These are phyloP conservation scores for Chaetomidium leptoderma DNA, from an alignment of 495 filamentous ascomycete genomes.

Conservation along the genomic window DNA sequence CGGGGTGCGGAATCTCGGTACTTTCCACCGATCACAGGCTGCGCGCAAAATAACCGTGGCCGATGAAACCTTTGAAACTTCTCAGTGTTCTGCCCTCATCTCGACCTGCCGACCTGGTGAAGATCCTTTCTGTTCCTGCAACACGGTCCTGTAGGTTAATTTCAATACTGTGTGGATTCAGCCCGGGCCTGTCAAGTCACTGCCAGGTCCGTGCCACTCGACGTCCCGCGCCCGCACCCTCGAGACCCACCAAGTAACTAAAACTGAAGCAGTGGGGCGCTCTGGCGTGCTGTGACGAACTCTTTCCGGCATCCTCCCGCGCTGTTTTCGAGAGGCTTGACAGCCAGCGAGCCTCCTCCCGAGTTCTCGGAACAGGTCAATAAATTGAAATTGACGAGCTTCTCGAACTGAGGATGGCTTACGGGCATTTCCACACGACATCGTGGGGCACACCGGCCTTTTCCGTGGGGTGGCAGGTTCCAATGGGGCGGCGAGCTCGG, in stretches of 20 bases:
- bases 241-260: no score
- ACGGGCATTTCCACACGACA: not conserved
- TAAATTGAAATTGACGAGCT: not conserved
- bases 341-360: not conserved
- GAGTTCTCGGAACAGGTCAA: not conserved
- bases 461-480: not conserved
- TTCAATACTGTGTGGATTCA: constrained; percentile 7
- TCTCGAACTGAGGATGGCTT: not conserved
- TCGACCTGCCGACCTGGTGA: not conserved
- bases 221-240: not conserved
- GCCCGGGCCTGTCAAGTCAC: not conserved
- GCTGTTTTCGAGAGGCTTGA: not conserved
- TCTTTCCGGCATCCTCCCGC: not conserved
- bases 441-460: not conserved
- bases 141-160: constrained; percentile 6
- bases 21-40: constrained; percentile 21
- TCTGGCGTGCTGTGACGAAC: not conserved
- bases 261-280: not conserved
- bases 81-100: not conserved
- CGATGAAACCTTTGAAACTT: not conserved
- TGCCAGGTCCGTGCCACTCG: not conserved
- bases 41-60: not conserved
- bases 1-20: constrained; percentile 25
- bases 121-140: constrained; percentile 2
- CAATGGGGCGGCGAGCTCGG: not conserved